A percentile compares a stretch with the other conserved stretches of the same genome.
These are phyloP conservation scores for Pichia sp. DNA, from an alignment of 1,139 yeast genomes.

Conservation along the genomic window DNA sequence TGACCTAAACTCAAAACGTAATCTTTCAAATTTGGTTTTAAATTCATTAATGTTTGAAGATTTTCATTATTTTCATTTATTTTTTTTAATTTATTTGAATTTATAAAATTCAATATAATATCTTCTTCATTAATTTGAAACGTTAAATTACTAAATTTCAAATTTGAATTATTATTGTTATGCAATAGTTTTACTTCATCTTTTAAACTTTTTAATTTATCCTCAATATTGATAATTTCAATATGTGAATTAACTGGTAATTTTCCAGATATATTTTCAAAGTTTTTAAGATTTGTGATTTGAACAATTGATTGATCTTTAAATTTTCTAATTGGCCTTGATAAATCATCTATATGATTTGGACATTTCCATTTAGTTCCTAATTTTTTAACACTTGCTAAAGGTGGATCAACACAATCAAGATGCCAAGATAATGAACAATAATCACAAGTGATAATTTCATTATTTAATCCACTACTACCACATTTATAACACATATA, in stretches of 20 bases:
- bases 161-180: conserved; percentile 36
- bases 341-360: conserved; percentile 62
- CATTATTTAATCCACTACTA: conserved; percentile 53
- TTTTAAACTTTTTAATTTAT: conserved; percentile 24
- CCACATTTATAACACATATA: conserved; percentile 74
- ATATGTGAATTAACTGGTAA: conserved; percentile 58
- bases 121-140: conserved; percentile 69
- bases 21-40: conserved; percentile 20
- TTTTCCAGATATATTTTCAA: conserved; percentile 24
- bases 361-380: conserved; percentile 95
- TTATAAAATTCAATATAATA: conserved; percentile 68
- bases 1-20: conserved; percentile 23
- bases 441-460: conserved; percentile 72
- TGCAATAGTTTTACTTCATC: conserved; percentile 32
- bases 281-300: conserved; percentile 53
- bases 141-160: conserved; percentile 38
- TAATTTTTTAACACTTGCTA: conserved; percentile 66
- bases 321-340: conserved; percentile 43
- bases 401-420: conserved; percentile 78
- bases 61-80: conserved; percentile 30
- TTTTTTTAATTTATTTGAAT: conserved; percentile 37
- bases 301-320: conserved; percentile 50
- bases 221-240: conserved; percentile 41
- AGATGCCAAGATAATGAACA: conserved; percentile 89
- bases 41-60: conserved; percentile 16